Percentiles rank a stretch among this genome's conserved stretches.
These are phyloP conservation scores for Rhodamnia argentea DNA, from an alignment of 345 rosid genomes.

Conservation along the genomic window DNA sequence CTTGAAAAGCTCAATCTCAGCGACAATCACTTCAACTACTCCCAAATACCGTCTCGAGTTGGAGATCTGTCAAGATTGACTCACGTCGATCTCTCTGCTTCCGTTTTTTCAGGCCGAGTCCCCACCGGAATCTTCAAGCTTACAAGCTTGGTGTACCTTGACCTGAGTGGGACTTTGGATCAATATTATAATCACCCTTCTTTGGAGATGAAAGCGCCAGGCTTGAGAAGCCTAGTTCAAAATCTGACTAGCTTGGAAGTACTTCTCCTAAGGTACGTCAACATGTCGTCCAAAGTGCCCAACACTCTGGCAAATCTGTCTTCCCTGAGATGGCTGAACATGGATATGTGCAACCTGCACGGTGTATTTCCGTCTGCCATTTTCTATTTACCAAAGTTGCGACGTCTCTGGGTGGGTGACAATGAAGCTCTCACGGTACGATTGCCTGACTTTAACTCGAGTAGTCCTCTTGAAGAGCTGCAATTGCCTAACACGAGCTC, in stretches of 20 bases:
- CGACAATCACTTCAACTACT: background rate
- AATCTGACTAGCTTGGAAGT: background rate
- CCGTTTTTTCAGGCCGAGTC: background rate
- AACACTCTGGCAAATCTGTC: no score
- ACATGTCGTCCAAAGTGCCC: background rate
- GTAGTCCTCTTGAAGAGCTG: no score
- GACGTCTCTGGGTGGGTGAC: no score
- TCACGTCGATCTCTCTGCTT: background rate
- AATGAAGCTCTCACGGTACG: no score
- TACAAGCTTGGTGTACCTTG: background rate
- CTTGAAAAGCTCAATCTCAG: background rate
- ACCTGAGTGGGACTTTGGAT: fast-evolving
- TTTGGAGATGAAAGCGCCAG: background rate
- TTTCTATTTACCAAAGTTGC: no score
- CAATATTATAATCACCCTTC: fast-evolving
- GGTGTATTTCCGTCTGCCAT: no score
- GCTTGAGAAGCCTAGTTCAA: background rate
- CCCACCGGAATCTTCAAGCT: conserved; percentile 7
- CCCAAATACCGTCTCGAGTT: background rate
- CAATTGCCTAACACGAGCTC: no score
- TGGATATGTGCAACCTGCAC: no score
- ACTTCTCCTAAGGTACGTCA: background rate
- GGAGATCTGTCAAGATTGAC: background rate
- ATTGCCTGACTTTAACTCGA: no score
- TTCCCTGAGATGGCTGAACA: no score